Evolutionary conservation across 2,329 filamentous ascomycete species (phyloP).

Genomic region (Cladophialophora bantiana): DNA sequence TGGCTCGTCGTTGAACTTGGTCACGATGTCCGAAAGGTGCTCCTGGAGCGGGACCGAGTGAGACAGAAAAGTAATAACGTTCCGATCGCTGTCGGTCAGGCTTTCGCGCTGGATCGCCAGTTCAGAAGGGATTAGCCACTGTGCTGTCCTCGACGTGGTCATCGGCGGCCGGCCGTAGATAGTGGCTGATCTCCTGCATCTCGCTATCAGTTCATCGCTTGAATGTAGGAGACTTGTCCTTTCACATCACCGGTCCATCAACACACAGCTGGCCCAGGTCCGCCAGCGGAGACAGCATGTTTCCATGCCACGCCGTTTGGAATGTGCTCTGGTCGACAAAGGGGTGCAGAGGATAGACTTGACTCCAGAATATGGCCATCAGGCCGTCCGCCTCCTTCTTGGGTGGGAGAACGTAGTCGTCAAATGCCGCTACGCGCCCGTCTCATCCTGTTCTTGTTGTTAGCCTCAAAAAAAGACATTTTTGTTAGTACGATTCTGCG

Average conservation of each 20-base stretch:
- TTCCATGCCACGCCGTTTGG: conserved; percentile 27
- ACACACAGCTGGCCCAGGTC: conserved; percentile 48
- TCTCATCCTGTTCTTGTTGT: neutral
- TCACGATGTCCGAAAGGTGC: neutral
- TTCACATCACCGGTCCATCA: conserved; percentile 43
- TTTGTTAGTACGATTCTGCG: neutral
- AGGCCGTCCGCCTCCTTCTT: conserved; percentile 55
- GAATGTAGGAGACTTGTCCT: neutral
- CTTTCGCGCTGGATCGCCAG: neutral
- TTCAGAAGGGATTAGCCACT: neutral
- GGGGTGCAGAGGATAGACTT: conserved; percentile 56
- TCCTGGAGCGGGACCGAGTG: neutral
- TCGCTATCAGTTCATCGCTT: neutral
- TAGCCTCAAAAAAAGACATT: neutral
- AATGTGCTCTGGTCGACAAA: conserved; percentile 52
- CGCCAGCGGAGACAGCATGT: conserved; percentile 9
- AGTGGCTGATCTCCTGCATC: conserved; percentile 8
- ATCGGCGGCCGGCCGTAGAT: conserved; percentile 18
- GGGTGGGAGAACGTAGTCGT: conserved; percentile 53
- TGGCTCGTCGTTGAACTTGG: neutral
- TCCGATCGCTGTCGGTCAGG: neutral
- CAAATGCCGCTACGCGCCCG: neutral
- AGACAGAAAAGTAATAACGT: neutral
- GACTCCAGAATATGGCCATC: conserved; percentile 56
- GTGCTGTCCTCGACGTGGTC: neutral